Conservation (phyloP, 257 asterid genomes). For the Solanum sejunctum region DNA sequence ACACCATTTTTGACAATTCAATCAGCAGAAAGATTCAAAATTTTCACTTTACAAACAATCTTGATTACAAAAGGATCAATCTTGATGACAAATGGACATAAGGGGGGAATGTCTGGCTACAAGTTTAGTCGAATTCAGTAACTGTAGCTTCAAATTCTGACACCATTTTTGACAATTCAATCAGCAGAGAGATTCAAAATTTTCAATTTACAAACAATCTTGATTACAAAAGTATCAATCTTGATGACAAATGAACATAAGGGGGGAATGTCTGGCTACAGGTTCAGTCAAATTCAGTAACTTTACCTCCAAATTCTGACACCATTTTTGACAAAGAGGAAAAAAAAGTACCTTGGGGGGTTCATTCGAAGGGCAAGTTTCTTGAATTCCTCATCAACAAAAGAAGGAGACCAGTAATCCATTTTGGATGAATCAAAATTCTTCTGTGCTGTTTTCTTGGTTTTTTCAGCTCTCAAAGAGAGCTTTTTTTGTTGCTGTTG, state of each 20-base stretch:
- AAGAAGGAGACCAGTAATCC: constrained; percentile 53
- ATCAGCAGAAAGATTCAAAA: not conserved
- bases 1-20: not conserved
- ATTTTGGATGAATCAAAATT: constrained; percentile 5
- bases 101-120: not conserved
- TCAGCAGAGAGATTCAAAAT: not conserved
- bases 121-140: not conserved
- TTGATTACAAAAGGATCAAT: not conserved
- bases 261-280: not conserved
- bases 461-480: not conserved
- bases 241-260: not conserved
- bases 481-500: not conserved
- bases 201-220: not conserved
- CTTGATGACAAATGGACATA: not conserved
- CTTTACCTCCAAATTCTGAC: not conserved
- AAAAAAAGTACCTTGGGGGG: constrained; percentile 56
- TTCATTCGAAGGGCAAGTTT: constrained; percentile 69
- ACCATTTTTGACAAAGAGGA: not conserved
- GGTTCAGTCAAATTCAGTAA: not conserved
- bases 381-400: constrained; percentile 63
- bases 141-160: not conserved
- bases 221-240: not conserved
- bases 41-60: not conserved
- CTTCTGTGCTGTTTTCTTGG: not conserved
- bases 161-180: not conserved